Evolutionary conservation across 805 yeast genomes (phyloP).

Genomic region (Cyberlindnera xylosilytica): DNA sequence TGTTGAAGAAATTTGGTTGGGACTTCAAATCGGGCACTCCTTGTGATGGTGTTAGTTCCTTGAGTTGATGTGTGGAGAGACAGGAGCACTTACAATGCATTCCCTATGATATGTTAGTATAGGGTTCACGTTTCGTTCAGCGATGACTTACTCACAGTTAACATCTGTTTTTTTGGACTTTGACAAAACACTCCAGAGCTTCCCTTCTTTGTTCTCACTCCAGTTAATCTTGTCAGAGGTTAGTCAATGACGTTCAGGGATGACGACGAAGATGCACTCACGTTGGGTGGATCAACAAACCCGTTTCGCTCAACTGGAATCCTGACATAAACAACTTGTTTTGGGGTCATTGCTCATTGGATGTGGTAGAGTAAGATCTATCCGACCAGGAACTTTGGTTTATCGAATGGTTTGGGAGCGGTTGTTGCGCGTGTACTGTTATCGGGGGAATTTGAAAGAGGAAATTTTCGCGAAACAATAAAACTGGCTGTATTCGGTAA

Average conservation of each 20-base stretch:
- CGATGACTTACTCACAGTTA: slow-evolving; percentile 18
- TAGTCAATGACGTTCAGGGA: not conserved
- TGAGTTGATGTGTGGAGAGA: too few relatives aligned
- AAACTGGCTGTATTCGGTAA: too few relatives aligned
- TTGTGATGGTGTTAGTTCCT: not conserved
- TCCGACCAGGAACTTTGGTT: too few relatives aligned
- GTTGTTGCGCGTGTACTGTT: too few relatives aligned
- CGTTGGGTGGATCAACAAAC: slow-evolving; percentile 24
- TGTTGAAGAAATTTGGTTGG: slow-evolving; percentile 27
- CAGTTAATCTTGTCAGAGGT: slow-evolving; percentile 18
- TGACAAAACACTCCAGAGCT: slow-evolving; percentile 25
- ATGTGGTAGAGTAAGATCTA: too few relatives aligned
- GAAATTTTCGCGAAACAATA: too few relatives aligned
- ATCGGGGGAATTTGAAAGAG: too few relatives aligned
- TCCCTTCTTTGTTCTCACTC: slow-evolving; percentile 24
- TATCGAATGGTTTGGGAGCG: too few relatives aligned
- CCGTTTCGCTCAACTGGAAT: slow-evolving; percentile 27
- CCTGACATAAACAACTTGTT: slow-evolving; percentile 23
- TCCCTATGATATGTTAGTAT: slow-evolving; percentile 13
- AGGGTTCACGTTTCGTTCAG: not conserved
- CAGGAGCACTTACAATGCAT: slow-evolving; percentile 9
- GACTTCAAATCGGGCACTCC: slow-evolving; percentile 20
- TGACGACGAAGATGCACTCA: too few relatives aligned
- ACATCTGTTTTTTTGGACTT: slow-evolving; percentile 26
- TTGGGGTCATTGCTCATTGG: slow-evolving; percentile 2